A percentile compares a stretch with the other conserved stretches of the same genome.
These are phyloP conservation scores for Alternaria sp. DNA, from an alignment of 2,329 filamentous ascomycete species.

Conservation along the genomic window DNA sequence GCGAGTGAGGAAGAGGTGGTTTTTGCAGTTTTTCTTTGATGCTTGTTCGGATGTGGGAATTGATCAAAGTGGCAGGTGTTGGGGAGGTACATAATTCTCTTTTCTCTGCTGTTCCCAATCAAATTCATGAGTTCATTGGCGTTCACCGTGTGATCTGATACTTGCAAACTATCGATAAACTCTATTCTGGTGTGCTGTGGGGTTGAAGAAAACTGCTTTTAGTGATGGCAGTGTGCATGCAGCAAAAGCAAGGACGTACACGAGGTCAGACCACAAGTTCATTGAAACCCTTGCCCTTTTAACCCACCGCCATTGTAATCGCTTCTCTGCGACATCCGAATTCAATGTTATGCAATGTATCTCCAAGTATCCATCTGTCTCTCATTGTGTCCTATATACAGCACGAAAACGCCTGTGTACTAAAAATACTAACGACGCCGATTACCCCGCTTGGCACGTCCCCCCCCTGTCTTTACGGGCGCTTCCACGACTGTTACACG, in stretches of 20 bases:
- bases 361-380: background rate
- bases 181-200: background rate
- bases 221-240: conserved; percentile 10
- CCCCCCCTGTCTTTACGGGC: background rate
- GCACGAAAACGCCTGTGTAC: background rate
- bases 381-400: conserved; percentile 2
- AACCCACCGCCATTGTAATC: background rate
- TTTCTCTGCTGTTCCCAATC: conserved; percentile 9
- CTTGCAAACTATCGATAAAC: conserved; percentile 5
- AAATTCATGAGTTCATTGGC: conserved; percentile 12
- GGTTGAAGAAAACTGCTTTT: conserved; percentile 2
- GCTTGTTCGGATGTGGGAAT: conserved; percentile 6
- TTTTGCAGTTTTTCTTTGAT: conserved; percentile 23
- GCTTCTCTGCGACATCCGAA: background rate
- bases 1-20: conserved; percentile 32
- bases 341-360: background rate
- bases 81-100: conserved; percentile 15
- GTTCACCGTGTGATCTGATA: background rate
- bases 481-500: conserved; percentile 3
- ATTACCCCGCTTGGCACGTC: conserved; percentile 11
- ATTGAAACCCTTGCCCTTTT: conserved; percentile 3
- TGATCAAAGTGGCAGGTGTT: conserved; percentile 6
- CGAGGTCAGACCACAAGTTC: conserved; percentile 17
- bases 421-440: conserved; percentile 1
- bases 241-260: conserved; percentile 4